phyloP scores from a whole-genome alignment of 495 filamentous ascomycete genomes.

The Penicillium diatomitis region DNA sequence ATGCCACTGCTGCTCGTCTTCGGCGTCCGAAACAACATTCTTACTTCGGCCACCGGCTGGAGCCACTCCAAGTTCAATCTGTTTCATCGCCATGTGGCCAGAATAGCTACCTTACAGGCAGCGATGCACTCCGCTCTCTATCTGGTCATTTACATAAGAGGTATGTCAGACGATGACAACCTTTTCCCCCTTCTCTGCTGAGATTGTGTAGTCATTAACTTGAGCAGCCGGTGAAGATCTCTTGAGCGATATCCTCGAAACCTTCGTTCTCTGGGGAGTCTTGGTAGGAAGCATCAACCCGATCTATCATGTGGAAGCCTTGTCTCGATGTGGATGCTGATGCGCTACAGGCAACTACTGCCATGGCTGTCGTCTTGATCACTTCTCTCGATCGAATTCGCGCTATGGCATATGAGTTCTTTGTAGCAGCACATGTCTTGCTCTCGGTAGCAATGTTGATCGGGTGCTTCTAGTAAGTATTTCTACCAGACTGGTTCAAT shows the following conservation, averaged over 20 bases:
- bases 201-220: not conserved
- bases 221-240: conserved; percentile 17
- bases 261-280: conserved; percentile 31
- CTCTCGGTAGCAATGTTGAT: conserved; percentile 40
- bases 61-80: conserved; percentile 44
- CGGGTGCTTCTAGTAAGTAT: conserved; percentile 45
- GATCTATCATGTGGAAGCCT: not conserved
- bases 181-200: not conserved
- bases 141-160: conserved; percentile 19
- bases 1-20: conserved; percentile 44
- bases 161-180: conserved; percentile 9
- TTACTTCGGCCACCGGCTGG: conserved; percentile 48
- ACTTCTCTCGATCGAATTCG: conserved; percentile 42
- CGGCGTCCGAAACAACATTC: conserved; percentile 45
- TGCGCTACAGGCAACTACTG: conserved; percentile 32
- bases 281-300: conserved; percentile 12
- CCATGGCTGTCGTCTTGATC: conserved; percentile 38
- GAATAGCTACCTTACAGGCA: conserved; percentile 44
- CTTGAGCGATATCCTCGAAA: conserved; percentile 22
- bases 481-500: not conserved
- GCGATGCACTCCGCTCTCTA: conserved; percentile 35
- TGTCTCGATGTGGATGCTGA: not conserved
- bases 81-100: conserved; percentile 48
- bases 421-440: conserved; percentile 44
- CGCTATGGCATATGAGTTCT: conserved; percentile 42